These are phyloP conservation scores for Lasiodiplodia sp. DNA, from an alignment of 2,329 filamentous ascomycete genomes.

Conservation along the genomic window DNA sequence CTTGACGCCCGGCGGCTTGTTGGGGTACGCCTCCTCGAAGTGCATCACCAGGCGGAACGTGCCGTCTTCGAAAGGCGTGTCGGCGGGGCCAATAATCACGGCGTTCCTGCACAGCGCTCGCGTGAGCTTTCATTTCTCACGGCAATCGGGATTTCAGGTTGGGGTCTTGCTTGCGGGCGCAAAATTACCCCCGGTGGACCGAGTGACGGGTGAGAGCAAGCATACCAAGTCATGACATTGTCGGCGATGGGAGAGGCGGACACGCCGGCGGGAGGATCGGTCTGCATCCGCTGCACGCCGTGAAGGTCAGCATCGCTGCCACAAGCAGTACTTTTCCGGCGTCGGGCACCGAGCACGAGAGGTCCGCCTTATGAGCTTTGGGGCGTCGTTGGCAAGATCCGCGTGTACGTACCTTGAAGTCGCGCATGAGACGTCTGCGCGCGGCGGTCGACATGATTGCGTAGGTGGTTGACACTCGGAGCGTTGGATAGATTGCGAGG, in stretches of 20 bases:
- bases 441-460: conserved; percentile 86
- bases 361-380: conserved; percentile 3
- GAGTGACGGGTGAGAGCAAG: conserved; percentile 26
- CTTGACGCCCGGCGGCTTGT: conserved; percentile 96
- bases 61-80: conserved; percentile 97
- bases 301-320: conserved; percentile 59
- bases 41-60: conserved; percentile 98
- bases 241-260: conserved; percentile 95
- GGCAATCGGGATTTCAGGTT: not conserved
- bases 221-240: conserved; percentile 96
- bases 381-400: conserved; percentile 28
- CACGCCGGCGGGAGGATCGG: conserved; percentile 94
- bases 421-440: conserved; percentile 95
- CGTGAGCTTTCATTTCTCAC: conserved; percentile 38
- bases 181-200: conserved; percentile 28
- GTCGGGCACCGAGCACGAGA: not conserved
- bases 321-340: not conserved
- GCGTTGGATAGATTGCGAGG: conserved; percentile 27
- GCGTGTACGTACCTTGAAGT: conserved; percentile 81
- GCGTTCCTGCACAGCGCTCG: conserved; percentile 74
- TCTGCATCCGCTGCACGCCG: conserved; percentile 80
- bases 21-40: conserved; percentile 98
- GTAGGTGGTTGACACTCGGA: conserved; percentile 26
- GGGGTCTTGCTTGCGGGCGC: conserved; percentile 27
- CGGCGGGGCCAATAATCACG: conserved; percentile 94